These are phyloP conservation scores for Coriaria nepalensis DNA, from an alignment of 306 rosid species.

Conservation along the genomic window DNA sequence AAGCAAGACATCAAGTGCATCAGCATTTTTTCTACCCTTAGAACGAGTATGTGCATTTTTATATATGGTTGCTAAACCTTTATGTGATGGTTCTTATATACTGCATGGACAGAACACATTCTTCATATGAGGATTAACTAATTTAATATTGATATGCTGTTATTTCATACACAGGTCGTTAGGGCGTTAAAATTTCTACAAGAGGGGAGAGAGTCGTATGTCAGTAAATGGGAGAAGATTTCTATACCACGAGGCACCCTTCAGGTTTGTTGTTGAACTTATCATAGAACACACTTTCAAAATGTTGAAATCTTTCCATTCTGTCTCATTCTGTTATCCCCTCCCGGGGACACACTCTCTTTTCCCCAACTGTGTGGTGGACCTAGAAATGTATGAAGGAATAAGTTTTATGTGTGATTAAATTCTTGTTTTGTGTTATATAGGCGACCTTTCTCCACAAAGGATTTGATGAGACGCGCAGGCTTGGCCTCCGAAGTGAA, in stretches of 20 bases:
- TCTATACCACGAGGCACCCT: slow-evolving; percentile 94
- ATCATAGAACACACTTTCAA: slow-evolving; percentile 7
- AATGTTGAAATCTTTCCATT: slow-evolving; percentile 3
- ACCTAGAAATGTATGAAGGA: too few relatives aligned
- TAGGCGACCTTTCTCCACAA: slow-evolving; percentile 89
- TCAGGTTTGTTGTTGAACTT: slow-evolving; percentile 65
- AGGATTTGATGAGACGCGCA: slow-evolving; percentile 94
- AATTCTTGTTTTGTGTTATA: slow-evolving; percentile 3
- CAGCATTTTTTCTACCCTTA: slow-evolving; percentile 82
- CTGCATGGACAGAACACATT: too few relatives aligned
- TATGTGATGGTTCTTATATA: slow-evolving; percentile 8
- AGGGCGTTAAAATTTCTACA: slow-evolving; percentile 81
- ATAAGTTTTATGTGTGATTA: too few relatives aligned
- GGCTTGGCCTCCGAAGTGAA: slow-evolving; percentile 80
- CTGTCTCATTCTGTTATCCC: background rate
- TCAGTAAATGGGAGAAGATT: slow-evolving; percentile 64
- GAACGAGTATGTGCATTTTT: slow-evolving; percentile 58
- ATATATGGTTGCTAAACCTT: slow-evolving; percentile 14
- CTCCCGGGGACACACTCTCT: too few relatives aligned
- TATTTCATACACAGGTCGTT: slow-evolving; percentile 58
- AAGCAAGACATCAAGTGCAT: slow-evolving; percentile 91
- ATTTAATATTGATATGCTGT: slow-evolving; percentile 11
- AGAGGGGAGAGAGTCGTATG: slow-evolving; percentile 42
- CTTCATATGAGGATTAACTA: slow-evolving; percentile 12
- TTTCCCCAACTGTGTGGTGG: too few relatives aligned